Conservation (phyloP, 805 yeast species). For the Zygoascus tannicola region DNA sequence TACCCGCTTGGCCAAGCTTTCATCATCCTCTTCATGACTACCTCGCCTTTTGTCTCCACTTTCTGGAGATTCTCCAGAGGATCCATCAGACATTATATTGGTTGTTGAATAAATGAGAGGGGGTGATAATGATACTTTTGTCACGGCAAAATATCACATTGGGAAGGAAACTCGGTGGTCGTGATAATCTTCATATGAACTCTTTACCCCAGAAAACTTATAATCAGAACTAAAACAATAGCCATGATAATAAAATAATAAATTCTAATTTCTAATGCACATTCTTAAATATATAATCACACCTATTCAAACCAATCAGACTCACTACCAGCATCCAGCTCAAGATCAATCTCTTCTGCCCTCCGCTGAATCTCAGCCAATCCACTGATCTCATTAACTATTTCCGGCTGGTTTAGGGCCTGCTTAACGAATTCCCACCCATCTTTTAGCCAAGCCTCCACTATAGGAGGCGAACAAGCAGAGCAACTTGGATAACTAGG, state of each 20-base stretch:
- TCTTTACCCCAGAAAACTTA: too few species aligned
- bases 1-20: constrained; percentile 23
- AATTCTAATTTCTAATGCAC: neutral
- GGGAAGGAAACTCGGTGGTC: neutral
- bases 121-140: neutral
- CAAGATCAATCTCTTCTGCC: constrained; percentile 48
- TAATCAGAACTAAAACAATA: too few species aligned
- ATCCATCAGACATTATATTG: neutral
- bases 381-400: constrained; percentile 74
- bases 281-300: neutral
- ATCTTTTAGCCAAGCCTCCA: constrained; percentile 38
- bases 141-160: neutral
- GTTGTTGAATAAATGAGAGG: neutral
- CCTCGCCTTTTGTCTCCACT: neutral
- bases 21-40: constrained; percentile 1
- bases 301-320: constrained; percentile 6
- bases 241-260: neutral
- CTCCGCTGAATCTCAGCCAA: constrained; percentile 59
- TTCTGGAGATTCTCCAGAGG: neutral
- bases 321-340: constrained; percentile 9
- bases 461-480: constrained; percentile 65
- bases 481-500: constrained; percentile 74
- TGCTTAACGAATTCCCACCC: constrained; percentile 77
- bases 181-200: too few species aligned
- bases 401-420: constrained; percentile 58